phyloP scores from a whole-genome alignment of 2,329 filamentous ascomycete species.

The Westerdykella aurantiaca region DNA sequence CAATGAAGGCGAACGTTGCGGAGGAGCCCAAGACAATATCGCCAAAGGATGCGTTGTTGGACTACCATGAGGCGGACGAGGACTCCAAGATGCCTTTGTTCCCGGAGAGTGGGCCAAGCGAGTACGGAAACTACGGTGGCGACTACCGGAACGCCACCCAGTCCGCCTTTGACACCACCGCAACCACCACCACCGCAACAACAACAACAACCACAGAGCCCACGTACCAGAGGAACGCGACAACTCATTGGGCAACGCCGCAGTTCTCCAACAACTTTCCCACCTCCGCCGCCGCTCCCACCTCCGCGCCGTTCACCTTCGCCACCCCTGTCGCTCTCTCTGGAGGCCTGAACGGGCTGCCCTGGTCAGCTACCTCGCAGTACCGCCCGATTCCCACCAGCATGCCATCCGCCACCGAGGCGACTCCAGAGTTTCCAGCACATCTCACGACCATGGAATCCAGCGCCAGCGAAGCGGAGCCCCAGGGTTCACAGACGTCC shows the following conservation, averaged over 20 bases:
- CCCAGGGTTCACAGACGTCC: conserved; percentile 25
- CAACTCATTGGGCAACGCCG: conserved; percentile 31
- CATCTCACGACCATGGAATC: conserved; percentile 58
- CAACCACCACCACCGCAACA: not conserved
- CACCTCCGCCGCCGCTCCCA: conserved; percentile 23
- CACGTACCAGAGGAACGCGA: conserved; percentile 16
- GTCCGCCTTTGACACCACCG: conserved; percentile 30
- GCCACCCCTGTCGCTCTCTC: conserved; percentile 34
- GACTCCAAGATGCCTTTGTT: conserved; percentile 69
- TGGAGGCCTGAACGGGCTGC: conserved; percentile 27
- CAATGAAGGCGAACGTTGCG: conserved; percentile 37
- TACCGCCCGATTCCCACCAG: conserved; percentile 28
- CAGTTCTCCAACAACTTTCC: conserved; percentile 33
- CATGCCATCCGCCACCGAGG: conserved; percentile 32
- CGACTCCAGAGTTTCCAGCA: conserved; percentile 54
- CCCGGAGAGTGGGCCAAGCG: conserved; percentile 52
- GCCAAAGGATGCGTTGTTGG: conserved; percentile 83
- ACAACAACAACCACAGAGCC: not conserved
- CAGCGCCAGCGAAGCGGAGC: conserved; percentile 50
- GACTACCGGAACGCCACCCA: conserved; percentile 37
- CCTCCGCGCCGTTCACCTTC: conserved; percentile 43
- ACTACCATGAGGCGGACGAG: conserved; percentile 72
- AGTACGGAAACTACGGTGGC: conserved; percentile 44
- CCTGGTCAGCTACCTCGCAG: conserved; percentile 21
- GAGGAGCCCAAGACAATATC: conserved; percentile 74